Conservation (phyloP, 345 rosid genomes). For the Linum trigynum region DNA sequence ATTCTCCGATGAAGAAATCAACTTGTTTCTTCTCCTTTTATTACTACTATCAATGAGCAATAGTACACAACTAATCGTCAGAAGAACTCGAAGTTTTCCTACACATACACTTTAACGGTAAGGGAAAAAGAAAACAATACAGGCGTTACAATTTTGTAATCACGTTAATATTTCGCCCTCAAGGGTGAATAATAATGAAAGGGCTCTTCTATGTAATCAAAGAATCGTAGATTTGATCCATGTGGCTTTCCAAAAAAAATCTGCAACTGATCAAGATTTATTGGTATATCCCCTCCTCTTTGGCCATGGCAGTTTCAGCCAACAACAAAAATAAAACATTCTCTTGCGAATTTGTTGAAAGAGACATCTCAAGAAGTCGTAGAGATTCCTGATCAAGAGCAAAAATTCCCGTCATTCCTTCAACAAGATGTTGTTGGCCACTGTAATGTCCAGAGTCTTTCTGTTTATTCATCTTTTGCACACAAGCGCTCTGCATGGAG, state of each 20-base stretch:
- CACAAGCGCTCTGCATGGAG: slow-evolving; percentile 63
- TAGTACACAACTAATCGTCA: not conserved
- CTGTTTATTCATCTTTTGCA: slow-evolving; percentile 44
- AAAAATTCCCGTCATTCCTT: not conserved
- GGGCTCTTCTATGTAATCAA: slow-evolving; percentile 12
- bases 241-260: not conserved
- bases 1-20: too few species aligned
- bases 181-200: not conserved
- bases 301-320: not conserved
- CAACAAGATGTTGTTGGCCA: slow-evolving; percentile 6
- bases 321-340: not conserved
- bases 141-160: not conserved
- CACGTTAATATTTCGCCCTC: not conserved
- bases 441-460: not conserved
- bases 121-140: too few species aligned
- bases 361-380: slow-evolving; percentile 1
- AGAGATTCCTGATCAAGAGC: not conserved
- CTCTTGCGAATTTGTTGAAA: not conserved
- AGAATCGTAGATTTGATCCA: not conserved
- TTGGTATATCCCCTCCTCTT: not conserved
- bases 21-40: too few species aligned
- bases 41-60: too few species aligned
- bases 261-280: slow-evolving; percentile 6
- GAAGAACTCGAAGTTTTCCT: too few species aligned
- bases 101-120: too few species aligned